phyloP scores from a whole-genome alignment of 305 asterid genomes.

The Solanum hybrid region DNA sequence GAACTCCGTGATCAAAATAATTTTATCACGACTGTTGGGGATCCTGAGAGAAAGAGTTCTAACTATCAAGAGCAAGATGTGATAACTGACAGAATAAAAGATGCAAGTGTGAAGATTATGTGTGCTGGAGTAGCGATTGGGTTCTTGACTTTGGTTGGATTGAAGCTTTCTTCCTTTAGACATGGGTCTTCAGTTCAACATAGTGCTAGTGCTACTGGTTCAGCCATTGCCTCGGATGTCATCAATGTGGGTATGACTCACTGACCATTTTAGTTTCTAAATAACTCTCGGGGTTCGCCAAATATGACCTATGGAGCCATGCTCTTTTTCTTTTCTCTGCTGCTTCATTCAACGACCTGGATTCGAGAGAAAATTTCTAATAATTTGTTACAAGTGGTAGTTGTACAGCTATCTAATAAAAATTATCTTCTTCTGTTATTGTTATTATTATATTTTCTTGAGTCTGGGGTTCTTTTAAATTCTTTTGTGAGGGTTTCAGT shows the following conservation, averaged over 20 bases:
- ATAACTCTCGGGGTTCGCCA: not conserved
- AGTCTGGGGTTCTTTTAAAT: not conserved
- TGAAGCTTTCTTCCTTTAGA: constrained; percentile 51
- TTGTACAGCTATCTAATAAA: not conserved
- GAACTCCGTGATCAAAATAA: constrained; percentile 26
- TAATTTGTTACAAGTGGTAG: not conserved
- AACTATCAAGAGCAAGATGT: constrained; percentile 45
- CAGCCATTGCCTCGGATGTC: constrained; percentile 54
- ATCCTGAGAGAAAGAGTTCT: constrained; percentile 24
- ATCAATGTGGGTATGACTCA: constrained; percentile 67
- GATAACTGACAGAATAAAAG: constrained; percentile 57
- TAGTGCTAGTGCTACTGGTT: constrained; percentile 31
- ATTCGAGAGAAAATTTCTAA: not conserved
- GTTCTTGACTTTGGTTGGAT: constrained; percentile 55
- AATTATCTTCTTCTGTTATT: not conserved
- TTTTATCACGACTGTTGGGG: constrained; percentile 14
- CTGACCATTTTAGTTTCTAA: constrained; percentile 2
- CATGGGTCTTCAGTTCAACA: constrained; percentile 24
- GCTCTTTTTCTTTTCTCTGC: not conserved
- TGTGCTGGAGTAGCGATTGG: constrained; percentile 87
- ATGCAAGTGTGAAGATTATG: constrained; percentile 61
- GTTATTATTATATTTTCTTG: too few relatives aligned
- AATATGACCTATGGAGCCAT: not conserved
- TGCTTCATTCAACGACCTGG: not conserved
- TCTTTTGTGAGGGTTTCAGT: not conserved